A percentile compares a stretch with the other conserved stretches of the same genome.
Evolutionary conservation across 179 eudicot genomes (phyloP).

Genomic region (Amaranthus tricolor): DNA sequence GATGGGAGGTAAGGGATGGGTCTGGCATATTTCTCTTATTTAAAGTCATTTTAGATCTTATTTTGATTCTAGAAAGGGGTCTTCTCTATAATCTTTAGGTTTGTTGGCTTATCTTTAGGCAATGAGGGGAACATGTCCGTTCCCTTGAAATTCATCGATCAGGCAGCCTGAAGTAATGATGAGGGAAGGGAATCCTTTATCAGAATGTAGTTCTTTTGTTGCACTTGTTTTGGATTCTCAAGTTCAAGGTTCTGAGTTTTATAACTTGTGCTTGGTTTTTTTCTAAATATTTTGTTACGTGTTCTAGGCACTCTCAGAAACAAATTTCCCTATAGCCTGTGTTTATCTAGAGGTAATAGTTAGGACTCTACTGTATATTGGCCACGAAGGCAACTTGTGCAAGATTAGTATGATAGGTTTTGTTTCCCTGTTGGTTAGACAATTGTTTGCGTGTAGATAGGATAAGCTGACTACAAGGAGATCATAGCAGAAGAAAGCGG

Average conservation of each 20-base stretch:
- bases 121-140: not conserved
- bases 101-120: no score
- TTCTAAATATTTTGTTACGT: not conserved
- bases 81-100: no score
- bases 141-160: not conserved
- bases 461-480: not conserved
- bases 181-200: not conserved
- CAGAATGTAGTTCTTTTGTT: not conserved
- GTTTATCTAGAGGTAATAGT: no score
- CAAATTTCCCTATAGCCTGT: not conserved
- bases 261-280: not conserved
- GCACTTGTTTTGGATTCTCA: not conserved
- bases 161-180: not conserved
- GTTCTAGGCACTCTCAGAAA: not conserved
- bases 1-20: no score
- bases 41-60: no score
- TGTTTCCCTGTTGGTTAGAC: not conserved
- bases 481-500: not conserved
- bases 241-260: not conserved
- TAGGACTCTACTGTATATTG: not conserved
- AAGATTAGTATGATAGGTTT: not conserved
- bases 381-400: not conserved
- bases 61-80: no score
- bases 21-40: no score
- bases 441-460: not conserved